Percentiles rank a stretch among this genome's conserved stretches.
phyloP scores from a whole-genome alignment of 2,329 filamentous ascomycete genomes.

The Botrytis squamosa region DNA sequence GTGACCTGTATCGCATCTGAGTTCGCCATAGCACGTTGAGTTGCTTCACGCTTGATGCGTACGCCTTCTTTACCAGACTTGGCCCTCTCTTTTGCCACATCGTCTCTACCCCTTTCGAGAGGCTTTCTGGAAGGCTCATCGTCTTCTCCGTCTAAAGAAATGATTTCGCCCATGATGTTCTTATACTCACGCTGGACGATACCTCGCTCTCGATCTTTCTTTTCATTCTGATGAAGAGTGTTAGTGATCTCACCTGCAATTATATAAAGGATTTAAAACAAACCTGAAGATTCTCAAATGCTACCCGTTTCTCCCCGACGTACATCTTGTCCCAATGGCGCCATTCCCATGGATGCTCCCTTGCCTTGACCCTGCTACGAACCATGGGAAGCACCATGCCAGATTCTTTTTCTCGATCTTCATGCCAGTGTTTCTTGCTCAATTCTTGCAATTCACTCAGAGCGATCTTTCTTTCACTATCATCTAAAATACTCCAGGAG shows the following conservation, averaged over 20 bases:
- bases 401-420: background rate
- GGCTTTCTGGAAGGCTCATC: too few species aligned
- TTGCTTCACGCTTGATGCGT: too few species aligned
- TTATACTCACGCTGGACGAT: background rate
- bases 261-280: background rate
- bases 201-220: background rate
- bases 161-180: background rate
- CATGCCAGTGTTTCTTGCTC: background rate
- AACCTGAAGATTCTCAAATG: constrained; percentile 19
- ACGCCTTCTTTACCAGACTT: too few species aligned
- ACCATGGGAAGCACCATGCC: accelerated
- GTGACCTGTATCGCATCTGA: too few species aligned
- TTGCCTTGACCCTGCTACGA: background rate
- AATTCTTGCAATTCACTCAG: too few species aligned
- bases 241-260: too few species aligned
- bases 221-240: too few species aligned
- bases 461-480: too few species aligned
- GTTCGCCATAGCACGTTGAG: too few species aligned
- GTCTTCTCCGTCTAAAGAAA: background rate
- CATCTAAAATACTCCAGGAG: too few species aligned
- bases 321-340: constrained; percentile 15
- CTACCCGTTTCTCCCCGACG: constrained; percentile 3
- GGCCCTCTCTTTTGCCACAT: too few species aligned
- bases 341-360: constrained; percentile 22
- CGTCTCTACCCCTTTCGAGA: too few species aligned